Percentiles rank a stretch among this genome's conserved stretches.
Evolutionary conservation across 495 filamentous ascomycete genomes (phyloP).

Genomic region (Neurospora terricola): DNA sequence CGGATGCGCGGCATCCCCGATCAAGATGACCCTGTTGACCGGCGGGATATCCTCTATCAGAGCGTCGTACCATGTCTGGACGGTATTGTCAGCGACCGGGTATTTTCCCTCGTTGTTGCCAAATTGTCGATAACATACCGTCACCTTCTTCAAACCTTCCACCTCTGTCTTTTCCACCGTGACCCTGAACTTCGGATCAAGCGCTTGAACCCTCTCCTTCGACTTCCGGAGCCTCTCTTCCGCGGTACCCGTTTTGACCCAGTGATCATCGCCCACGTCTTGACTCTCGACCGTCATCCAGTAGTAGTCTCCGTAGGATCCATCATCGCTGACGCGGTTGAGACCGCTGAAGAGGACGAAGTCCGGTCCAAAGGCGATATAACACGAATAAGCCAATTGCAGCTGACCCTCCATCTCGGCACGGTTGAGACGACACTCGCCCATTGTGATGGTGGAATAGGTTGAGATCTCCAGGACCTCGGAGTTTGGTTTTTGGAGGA

Average conservation of each 20-base stretch:
- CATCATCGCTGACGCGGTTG: constrained; percentile 11
- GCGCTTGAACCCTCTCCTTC: constrained; percentile 1
- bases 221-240: constrained; percentile 14
- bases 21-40: constrained; percentile 35
- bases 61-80: constrained; percentile 12
- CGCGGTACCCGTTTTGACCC: constrained; percentile 11
- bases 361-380: background rate
- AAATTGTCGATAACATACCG: background rate
- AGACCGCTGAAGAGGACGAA: constrained; percentile 21
- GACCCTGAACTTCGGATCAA: constrained; percentile 14
- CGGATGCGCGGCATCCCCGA: constrained; percentile 50
- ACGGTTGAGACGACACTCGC: constrained; percentile 14
- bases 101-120: background rate
- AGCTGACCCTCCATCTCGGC: constrained; percentile 20
- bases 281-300: constrained; percentile 12
- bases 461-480: constrained; percentile 11
- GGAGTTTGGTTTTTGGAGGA: constrained; percentile 17
- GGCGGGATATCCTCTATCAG: constrained; percentile 10
- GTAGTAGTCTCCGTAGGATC: constrained; percentile 16
- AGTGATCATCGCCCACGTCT: constrained; percentile 12
- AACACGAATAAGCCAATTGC: constrained; percentile 18
- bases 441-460: background rate
- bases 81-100: background rate
- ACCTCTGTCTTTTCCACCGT: constrained; percentile 11
- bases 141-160: constrained; percentile 4